Base-by-base conservation (phyloP, 169 alveolate genomes). In the Eimeria mitis region DNA sequence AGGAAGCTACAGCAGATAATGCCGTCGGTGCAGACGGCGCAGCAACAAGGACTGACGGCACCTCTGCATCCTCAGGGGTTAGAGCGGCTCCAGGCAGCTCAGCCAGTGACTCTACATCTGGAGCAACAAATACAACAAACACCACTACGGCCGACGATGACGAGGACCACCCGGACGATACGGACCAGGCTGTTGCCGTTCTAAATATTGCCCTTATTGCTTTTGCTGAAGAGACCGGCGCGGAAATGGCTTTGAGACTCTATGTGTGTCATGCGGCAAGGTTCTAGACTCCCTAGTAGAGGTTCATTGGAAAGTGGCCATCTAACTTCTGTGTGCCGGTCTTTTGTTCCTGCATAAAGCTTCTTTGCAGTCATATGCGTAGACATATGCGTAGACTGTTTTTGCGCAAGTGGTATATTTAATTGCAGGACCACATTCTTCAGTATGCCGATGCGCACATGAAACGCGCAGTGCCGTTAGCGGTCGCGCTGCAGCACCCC, bases 401-500 rank as follows among this genome's bases (percentile, higher is more conserved):
- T 40, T 28, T 0, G 52, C 13, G 13, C 14, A 28, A 40, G 14
- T 13, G 54, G 44, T 37, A 87, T 11, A 47, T 31, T 16, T 11
- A 16, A 19, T 40, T 44, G 40, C 91, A 89, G 97, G 99, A 99
- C 91, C 99, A 99, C 96, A 97, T 99, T 40, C 98, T 99, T 19
- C 99, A 99, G 97, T 99, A 98, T 96, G 99, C 89, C 28, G 99
- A 52, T 98, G 98, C 89, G 96, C 98, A 97, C 70, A 99, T 98
- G 75, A 98, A 99, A 96, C 98, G 99, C 96, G 99, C 99, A 0
- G 99, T 99, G 63, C 99, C 99, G 25, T 98, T 99, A 49, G 99
- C 99, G 25, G 96, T 99, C 59, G 99, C 99, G 49, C 96, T 99
- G 76, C 98, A 99, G 79, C 98, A 98, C 95, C 98, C 99, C 28